Percentiles rank a stretch among this genome's conserved stretches.
phyloP scores from a whole-genome alignment of 2,329 filamentous ascomycete species.

The Microdochium nivale region DNA sequence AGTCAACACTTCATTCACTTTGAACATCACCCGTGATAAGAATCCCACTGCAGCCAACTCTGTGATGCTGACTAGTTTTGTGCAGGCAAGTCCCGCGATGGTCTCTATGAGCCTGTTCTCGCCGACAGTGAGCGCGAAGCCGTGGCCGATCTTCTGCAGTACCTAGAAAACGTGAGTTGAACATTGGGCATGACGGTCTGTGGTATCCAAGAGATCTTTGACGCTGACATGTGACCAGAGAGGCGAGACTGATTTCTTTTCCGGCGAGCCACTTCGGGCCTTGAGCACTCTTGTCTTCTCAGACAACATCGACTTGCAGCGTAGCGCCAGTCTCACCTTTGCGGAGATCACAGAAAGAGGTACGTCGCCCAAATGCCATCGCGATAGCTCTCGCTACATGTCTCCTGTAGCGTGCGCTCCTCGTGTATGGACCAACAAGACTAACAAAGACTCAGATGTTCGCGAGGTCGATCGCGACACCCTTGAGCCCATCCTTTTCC shows the following conservation, averaged over 20 bases:
- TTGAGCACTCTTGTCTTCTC: conserved; percentile 96
- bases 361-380: conserved; percentile 31
- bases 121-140: conserved; percentile 96
- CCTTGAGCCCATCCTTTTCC: conserved; percentile 88
- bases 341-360: conserved; percentile 98
- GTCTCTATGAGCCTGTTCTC: conserved; percentile 76
- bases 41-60: background rate
- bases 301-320: conserved; percentile 95
- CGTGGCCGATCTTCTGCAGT: conserved; percentile 88
- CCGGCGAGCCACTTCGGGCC: conserved; percentile 86
- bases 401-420: background rate
- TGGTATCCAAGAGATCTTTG: background rate
- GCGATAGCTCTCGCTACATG: background rate
- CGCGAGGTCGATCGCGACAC: conserved; percentile 92
- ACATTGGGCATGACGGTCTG: background rate
- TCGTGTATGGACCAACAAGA: background rate
- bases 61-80: conserved; percentile 18
- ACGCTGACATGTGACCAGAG: conserved; percentile 49
- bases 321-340: conserved; percentile 96
- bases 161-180: conserved; percentile 80
- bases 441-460: conserved; percentile 60
- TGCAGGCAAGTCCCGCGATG: conserved; percentile 68
- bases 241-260: conserved; percentile 96
- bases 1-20: conserved; percentile 2
- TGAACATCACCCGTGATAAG: conserved; percentile 3